Percentiles rank a stretch among this genome's conserved stretches.
phyloP scores from a whole-genome alignment of 352 stramenopile genomes.

The Thalassiosira ordinaria region DNA sequence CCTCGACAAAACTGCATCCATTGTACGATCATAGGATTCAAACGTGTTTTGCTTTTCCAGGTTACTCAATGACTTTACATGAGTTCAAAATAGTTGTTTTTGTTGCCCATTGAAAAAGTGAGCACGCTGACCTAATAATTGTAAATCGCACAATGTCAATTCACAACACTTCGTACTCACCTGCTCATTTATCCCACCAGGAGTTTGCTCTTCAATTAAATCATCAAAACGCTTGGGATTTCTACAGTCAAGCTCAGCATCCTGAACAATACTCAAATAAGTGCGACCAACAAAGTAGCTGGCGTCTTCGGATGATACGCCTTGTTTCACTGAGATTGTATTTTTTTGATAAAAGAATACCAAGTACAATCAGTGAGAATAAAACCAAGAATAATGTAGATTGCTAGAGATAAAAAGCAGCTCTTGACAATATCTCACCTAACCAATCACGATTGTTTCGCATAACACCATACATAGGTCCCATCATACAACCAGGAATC shows the following conservation, averaged over 20 bases:
- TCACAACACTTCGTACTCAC: too few relatives aligned
- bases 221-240: slow-evolving; percentile 67
- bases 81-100: too few relatives aligned
- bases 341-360: too few relatives aligned
- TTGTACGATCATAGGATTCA: slow-evolving; percentile 57
- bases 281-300: slow-evolving; percentile 65
- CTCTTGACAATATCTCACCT: slow-evolving; percentile 29
- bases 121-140: too few relatives aligned
- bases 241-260: slow-evolving; percentile 57
- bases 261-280: slow-evolving; percentile 68
- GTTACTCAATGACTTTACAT: slow-evolving; percentile 67
- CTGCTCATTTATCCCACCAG: slow-evolving; percentile 80
- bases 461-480: slow-evolving; percentile 78
- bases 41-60: slow-evolving; percentile 57
- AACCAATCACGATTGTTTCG: slow-evolving; percentile 72
- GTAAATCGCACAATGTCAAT: too few relatives aligned
- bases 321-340: slow-evolving; percentile 51
- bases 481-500: slow-evolving; percentile 72
- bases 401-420: too few relatives aligned
- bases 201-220: slow-evolving; percentile 81
- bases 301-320: slow-evolving; percentile 46
- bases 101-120: too few relatives aligned
- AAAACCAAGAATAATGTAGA: neutral
- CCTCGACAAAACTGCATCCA: slow-evolving; percentile 66
- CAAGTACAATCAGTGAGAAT: neutral